A percentile compares a stretch with the other conserved stretches of the same genome.
Conservation (phyloP, 2,329 filamentous ascomycete species). For the Penicillium sp. region DNA sequence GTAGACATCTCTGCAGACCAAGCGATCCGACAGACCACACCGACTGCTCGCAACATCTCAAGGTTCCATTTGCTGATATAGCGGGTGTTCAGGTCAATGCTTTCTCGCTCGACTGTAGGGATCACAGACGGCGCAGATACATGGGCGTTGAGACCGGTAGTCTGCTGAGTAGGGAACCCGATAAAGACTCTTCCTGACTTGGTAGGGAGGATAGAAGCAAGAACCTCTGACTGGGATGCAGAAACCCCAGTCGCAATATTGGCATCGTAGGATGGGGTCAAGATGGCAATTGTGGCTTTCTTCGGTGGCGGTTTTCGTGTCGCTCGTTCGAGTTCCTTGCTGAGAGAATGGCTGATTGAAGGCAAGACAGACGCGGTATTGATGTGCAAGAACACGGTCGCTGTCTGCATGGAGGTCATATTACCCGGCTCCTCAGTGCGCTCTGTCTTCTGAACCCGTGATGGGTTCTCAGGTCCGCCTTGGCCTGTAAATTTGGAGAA, state of each 20-base stretch:
- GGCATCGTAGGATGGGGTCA: slow-evolving; percentile 89
- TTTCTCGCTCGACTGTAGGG: slow-evolving; percentile 93
- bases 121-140: slow-evolving; percentile 95
- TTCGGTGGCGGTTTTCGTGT: slow-evolving; percentile 97
- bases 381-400: slow-evolving; percentile 82
- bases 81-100: slow-evolving; percentile 91
- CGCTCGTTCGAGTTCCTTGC: slow-evolving; percentile 83
- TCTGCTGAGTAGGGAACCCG: slow-evolving; percentile 95
- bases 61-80: slow-evolving; percentile 95
- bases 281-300: slow-evolving; percentile 74
- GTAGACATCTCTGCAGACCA: slow-evolving; percentile 83
- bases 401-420: slow-evolving; percentile 63
- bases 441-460: slow-evolving; percentile 50
- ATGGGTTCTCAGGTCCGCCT: slow-evolving; percentile 39
- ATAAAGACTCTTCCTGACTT: slow-evolving; percentile 94
- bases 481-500: slow-evolving; percentile 71
- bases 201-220: slow-evolving; percentile 81
- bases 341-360: slow-evolving; percentile 66
- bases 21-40: slow-evolving; percentile 81
- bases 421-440: slow-evolving; percentile 65
- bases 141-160: slow-evolving; percentile 87
- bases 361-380: slow-evolving; percentile 80
- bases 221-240: slow-evolving; percentile 59
- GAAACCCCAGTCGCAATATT: slow-evolving; percentile 61
- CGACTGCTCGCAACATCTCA: slow-evolving; percentile 85